These are phyloP conservation scores for Colletotrichum truncatum DNA, from an alignment of 2,329 filamentous ascomycete species.

Conservation along the genomic window DNA sequence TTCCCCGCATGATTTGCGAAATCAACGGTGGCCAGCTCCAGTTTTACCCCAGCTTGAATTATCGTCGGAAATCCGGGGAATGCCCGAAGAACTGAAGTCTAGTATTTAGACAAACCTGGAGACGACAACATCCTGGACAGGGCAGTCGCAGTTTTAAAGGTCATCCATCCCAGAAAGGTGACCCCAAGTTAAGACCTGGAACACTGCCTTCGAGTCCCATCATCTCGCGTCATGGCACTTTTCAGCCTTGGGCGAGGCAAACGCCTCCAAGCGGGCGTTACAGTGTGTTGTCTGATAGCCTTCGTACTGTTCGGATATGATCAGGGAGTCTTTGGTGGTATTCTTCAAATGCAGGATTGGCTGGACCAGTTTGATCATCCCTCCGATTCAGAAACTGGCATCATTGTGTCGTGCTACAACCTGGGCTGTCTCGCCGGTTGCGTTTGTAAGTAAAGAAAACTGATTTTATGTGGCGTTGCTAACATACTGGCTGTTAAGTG, in stretches of 20 bases:
- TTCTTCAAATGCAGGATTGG: constrained; percentile 55
- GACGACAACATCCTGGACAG: too few relatives aligned
- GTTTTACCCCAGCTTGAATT: background rate
- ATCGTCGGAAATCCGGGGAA: background rate
- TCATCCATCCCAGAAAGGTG: too few relatives aligned
- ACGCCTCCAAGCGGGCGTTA: constrained; percentile 7
- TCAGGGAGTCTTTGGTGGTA: constrained; percentile 57
- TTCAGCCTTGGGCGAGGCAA: constrained; percentile 15
- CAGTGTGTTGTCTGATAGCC: constrained; percentile 22
- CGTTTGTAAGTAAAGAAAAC: constrained; percentile 19
- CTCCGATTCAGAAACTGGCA: constrained; percentile 37
- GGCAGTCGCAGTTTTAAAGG: background rate
- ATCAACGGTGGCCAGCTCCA: background rate
- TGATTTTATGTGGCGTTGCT: background rate
- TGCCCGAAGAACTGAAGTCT: too few relatives aligned
- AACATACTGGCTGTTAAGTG: background rate
- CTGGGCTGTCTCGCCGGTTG: constrained; percentile 54
- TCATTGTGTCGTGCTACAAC: constrained; percentile 45
- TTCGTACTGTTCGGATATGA: constrained; percentile 54
- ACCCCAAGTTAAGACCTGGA: too few relatives aligned
- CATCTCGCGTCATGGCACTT: background rate
- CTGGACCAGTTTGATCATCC: constrained; percentile 38
- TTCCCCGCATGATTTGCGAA: background rate
- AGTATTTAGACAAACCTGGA: too few relatives aligned
- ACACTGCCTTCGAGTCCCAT: too few relatives aligned